Evolutionary conservation across 2,329 filamentous ascomycete species (phyloP).

Genomic region (Xylaria sp.): DNA sequence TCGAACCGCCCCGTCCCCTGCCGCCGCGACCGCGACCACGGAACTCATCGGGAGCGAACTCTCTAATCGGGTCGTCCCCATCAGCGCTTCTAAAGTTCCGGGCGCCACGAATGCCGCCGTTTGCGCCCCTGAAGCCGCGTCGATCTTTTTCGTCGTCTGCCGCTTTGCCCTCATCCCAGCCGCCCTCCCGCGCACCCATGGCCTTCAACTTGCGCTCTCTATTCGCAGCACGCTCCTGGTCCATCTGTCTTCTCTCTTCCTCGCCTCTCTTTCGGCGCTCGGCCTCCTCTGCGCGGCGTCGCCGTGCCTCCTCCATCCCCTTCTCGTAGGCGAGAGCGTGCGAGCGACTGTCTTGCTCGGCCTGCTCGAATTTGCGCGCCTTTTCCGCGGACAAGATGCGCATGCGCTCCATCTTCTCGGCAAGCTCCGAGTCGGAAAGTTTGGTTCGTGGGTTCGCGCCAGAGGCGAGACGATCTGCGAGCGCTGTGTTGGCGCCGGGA

Average conservation of each 20-base stretch:
- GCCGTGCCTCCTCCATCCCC: constrained; percentile 65
- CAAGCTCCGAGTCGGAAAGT: constrained; percentile 67
- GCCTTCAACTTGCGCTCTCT: constrained; percentile 70
- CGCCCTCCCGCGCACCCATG: constrained; percentile 62
- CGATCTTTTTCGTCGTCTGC: constrained; percentile 54
- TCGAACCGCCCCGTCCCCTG: constrained; percentile 47
- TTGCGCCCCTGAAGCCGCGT: constrained; percentile 53
- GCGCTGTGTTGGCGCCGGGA: constrained; percentile 50
- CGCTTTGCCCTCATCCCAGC: constrained; percentile 69
- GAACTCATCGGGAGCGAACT: constrained; percentile 49
- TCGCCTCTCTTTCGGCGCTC: constrained; percentile 63
- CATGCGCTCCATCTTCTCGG: constrained; percentile 70
- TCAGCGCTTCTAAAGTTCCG: constrained; percentile 47
- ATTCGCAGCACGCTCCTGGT: constrained; percentile 70
- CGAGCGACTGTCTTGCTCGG: constrained; percentile 65
- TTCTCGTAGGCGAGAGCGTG: constrained; percentile 65
- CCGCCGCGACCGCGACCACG: constrained; percentile 51
- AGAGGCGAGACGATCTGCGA: constrained; percentile 59
- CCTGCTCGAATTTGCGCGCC: constrained; percentile 67
- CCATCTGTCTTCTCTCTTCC: constrained; percentile 61
- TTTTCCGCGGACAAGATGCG: constrained; percentile 67
- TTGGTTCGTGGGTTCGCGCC: constrained; percentile 69
- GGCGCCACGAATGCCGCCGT: constrained; percentile 55
- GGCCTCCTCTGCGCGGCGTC: constrained; percentile 62
- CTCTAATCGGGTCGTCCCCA: constrained; percentile 57